Evolutionary conservation across 352 stramenopile genomes (phyloP), one percentile per base, ranked within the genome.

Genomic region (Phytophthora pini): DNA sequence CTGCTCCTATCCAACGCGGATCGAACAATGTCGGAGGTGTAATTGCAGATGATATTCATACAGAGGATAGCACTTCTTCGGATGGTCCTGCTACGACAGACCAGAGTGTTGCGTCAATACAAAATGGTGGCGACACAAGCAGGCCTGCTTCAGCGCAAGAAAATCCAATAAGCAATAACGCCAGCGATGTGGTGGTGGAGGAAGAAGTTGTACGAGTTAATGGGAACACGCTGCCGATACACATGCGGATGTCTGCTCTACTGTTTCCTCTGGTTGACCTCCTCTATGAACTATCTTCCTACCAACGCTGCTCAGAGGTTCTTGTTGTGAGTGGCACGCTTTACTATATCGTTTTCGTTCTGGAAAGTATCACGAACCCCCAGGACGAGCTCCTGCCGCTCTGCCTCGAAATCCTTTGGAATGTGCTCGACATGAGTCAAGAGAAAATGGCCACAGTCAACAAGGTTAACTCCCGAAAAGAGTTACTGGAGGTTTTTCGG

Each of bases 341-440:
- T n/a, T 75, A 88, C 56, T 88, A 90, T 56, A 60, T 93, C 17
- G 65, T 93, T 1, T 85, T 88, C 44, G 62, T 93, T n/a, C 64
- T 93, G 13, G 67, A 83, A 20, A 76, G 60, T 41, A 78, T 91
- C 56, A 62, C 68, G 3, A 77, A 79, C 5, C 53, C 79, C 3
- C 80, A 89, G 17, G 84, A 94, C 45, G 86, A 93, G 58, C 72
- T 92, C 11, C 54, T 94, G 8, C 73, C 83, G 5, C 58, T 89
- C n/a, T 91, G 84, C 44, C 63, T 94, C 2, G 80, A 82, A 15
- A 87, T 77, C n/a, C 56, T 92, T 8, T 94, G 83, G 86, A 93
- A 91, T 60, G 77, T 91, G 6, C 65, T 94, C 0, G 80, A 94
- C 59, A 68, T 88, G 9, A 77, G 78, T 47, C 76, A 89, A 7